Percentiles rank a stretch among this genome's conserved stretches.
Conservation (phyloP, 148 eudicot genomes). For the Rhododendron williamsianum region DNA sequence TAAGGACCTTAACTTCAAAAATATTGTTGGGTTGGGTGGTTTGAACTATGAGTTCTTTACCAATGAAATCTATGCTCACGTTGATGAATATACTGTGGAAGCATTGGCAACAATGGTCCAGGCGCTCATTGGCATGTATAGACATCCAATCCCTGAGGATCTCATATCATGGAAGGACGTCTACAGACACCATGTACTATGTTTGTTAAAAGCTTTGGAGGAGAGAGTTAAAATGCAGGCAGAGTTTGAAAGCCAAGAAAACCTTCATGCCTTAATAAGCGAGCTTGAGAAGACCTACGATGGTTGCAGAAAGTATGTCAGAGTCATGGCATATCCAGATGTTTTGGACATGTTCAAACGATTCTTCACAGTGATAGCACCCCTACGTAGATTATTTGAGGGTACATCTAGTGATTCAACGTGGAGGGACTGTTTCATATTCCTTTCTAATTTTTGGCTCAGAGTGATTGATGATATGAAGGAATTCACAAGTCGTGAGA, state of each 20-base stretch:
- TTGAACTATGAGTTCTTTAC: slow-evolving; percentile 53
- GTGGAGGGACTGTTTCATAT: slow-evolving; percentile 62
- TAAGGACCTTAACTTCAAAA: slow-evolving; percentile 73
- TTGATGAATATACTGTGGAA: slow-evolving; percentile 71
- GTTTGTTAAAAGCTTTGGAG: slow-evolving; percentile 47
- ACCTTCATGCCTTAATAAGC: slow-evolving; percentile 42
- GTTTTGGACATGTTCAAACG: slow-evolving; percentile 44
- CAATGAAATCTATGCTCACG: slow-evolving; percentile 60
- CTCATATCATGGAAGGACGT: slow-evolving; percentile 66
- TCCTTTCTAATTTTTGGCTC: slow-evolving; percentile 71
- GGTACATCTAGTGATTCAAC: slow-evolving; percentile 29
- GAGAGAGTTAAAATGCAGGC: slow-evolving; percentile 29
- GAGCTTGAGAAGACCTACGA: slow-evolving; percentile 76
- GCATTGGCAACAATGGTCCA: slow-evolving; percentile 77
- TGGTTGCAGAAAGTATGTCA: slow-evolving; percentile 50
- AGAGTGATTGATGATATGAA: slow-evolving; percentile 61
- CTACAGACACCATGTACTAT: slow-evolving; percentile 49
- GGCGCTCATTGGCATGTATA: slow-evolving; percentile 37
- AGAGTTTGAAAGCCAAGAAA: slow-evolving; percentile 43
- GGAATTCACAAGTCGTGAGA: slow-evolving; percentile 30
- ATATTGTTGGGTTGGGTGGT: slow-evolving; percentile 55
- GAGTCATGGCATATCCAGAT: slow-evolving; percentile 42
- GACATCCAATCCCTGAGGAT: slow-evolving; percentile 34
- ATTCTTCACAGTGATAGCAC: slow-evolving; percentile 55
- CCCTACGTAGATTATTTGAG: slow-evolving; percentile 26